These are phyloP conservation scores for Botrytis deweyae DNA, from an alignment of 2,329 filamentous ascomycete species.

Conservation along the genomic window DNA sequence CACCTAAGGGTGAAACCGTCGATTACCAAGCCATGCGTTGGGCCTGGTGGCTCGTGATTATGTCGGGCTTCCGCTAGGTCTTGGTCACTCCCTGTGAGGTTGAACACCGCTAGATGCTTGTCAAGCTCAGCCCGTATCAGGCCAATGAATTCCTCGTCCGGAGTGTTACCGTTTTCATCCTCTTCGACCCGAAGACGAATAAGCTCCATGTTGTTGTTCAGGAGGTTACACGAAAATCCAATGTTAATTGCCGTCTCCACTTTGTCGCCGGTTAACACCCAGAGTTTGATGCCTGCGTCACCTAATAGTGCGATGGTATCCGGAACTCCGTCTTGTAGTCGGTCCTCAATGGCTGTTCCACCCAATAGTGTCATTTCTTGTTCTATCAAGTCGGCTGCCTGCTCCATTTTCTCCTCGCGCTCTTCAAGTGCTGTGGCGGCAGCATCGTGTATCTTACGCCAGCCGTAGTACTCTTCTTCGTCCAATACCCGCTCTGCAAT, in stretches of 20 bases:
- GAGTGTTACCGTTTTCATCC: slow-evolving; percentile 63
- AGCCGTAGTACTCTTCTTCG: slow-evolving; percentile 79
- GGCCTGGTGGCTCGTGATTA: slow-evolving; percentile 80
- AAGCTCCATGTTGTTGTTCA: slow-evolving; percentile 97
- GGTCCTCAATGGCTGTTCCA: slow-evolving; percentile 95
- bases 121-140: slow-evolving; percentile 60
- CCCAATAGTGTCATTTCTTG: slow-evolving; percentile 84
- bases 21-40: slow-evolving; percentile 90
- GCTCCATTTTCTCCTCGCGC: slow-evolving; percentile 90
- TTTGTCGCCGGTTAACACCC: slow-evolving; percentile 97
- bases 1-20: slow-evolving; percentile 92
- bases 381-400: slow-evolving; percentile 86
- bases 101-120: slow-evolving; percentile 68
- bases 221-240: slow-evolving; percentile 95
- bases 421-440: slow-evolving; percentile 80
- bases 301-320: slow-evolving; percentile 91
- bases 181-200: slow-evolving; percentile 78
- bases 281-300: slow-evolving; percentile 94
- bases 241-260: slow-evolving; percentile 99
- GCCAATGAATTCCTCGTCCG: slow-evolving; percentile 46
- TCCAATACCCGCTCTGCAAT: slow-evolving; percentile 79
- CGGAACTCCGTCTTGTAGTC: slow-evolving; percentile 92
- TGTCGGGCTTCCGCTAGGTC: slow-evolving; percentile 77
- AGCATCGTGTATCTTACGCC: slow-evolving; percentile 77
- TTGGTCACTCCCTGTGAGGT: slow-evolving; percentile 78